Conservation (phyloP, 1,139 yeast genomes). For the Suhomyces wounanorum region DNA sequence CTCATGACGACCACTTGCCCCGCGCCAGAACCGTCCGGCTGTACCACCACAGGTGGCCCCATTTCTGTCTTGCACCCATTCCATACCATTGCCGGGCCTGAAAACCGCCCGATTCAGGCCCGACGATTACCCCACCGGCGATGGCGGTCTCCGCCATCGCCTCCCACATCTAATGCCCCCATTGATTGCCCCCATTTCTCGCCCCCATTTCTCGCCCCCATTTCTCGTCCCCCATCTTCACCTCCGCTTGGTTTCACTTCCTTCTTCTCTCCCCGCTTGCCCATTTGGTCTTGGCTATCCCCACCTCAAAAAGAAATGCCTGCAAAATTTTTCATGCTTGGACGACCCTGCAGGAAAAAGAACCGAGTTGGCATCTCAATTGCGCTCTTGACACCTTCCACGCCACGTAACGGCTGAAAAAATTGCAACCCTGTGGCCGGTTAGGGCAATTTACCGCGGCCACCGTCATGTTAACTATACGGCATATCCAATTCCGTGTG, state of each 20-base stretch:
- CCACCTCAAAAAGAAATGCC: neutral
- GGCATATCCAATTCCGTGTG: neutral
- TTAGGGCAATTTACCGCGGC: slow-evolving; percentile 2
- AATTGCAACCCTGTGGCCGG: neutral
- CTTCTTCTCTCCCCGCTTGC: neutral
- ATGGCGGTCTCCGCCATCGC: neutral
- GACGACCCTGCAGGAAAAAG: neutral
- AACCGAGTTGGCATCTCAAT: neutral
- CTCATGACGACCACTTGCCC: no score
- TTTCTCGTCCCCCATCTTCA: no score
- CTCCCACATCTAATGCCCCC: neutral
- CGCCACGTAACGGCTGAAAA: neutral
- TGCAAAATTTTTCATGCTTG: neutral
- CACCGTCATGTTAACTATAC: neutral
- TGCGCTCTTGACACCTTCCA: neutral
- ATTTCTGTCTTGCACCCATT: neutral
- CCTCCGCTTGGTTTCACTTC: no score
- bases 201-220: neutral
- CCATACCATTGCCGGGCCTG: neutral
- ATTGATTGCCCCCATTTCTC: neutral
- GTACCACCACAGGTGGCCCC: neutral
- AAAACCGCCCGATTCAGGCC: neutral
- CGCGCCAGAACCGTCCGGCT: no score
- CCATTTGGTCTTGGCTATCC: neutral
- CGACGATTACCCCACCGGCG: neutral